Percentiles rank a stretch among this genome's conserved stretches.
These are phyloP conservation scores for Effrenium voratum DNA, from an alignment of 73 alveolate species.

Conservation along the genomic window DNA sequence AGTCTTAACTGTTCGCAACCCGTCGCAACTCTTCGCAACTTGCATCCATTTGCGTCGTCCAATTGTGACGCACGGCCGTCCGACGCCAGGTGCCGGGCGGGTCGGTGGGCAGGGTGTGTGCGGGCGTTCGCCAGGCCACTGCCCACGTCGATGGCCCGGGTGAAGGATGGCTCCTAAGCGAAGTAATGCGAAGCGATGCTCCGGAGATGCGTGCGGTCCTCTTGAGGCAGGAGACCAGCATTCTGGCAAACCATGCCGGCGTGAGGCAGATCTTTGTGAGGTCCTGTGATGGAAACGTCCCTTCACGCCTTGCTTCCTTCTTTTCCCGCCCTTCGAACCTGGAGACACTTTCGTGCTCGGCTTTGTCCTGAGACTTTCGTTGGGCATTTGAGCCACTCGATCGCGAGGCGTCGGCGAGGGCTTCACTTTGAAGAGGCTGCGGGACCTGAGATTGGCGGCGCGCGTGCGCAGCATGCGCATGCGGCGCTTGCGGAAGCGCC, in stretches of 20 bases:
- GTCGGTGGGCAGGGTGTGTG: conserved; percentile 58
- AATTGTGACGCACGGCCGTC: background rate
- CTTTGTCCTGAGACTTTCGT: background rate
- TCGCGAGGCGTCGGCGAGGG: background rate
- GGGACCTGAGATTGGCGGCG: background rate
- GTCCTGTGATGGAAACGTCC: background rate
- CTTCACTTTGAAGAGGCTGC: conserved; percentile 17
- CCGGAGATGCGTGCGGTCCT: background rate
- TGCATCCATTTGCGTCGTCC: background rate
- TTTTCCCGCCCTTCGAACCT: background rate
- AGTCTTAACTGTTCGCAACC: background rate
- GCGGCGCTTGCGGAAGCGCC: background rate
- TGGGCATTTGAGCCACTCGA: background rate
- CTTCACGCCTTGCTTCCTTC: background rate
- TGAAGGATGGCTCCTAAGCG: conserved; percentile 23
- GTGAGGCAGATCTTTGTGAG: conserved; percentile 45
- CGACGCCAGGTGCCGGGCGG: background rate
- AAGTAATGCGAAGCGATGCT: background rate
- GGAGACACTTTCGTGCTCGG: background rate
- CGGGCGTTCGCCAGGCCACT: conserved; percentile 36
- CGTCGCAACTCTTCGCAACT: background rate
- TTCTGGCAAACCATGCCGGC: conserved; percentile 85
- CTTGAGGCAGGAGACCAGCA: conserved; percentile 61
- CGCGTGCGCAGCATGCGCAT: background rate
- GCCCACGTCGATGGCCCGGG: conserved; percentile 40